Conservation (phyloP, 1,284 basidiomycete genomes). For the Irpex lacteus region DNA sequence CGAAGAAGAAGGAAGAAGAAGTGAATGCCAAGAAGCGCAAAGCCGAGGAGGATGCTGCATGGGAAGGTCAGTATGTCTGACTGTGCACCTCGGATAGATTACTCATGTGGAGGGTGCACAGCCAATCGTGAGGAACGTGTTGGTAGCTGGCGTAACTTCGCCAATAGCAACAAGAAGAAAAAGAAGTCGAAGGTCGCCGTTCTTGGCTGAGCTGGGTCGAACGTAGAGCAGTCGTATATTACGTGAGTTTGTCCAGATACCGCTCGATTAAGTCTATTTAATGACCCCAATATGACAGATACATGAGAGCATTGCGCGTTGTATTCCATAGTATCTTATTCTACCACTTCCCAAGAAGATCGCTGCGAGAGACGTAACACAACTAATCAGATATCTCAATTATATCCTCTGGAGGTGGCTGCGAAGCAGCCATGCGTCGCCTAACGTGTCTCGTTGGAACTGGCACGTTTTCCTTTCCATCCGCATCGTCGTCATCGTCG, state of each 20-base stretch:
- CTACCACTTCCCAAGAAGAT: background rate
- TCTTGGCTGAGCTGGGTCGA: slow-evolving; percentile 48
- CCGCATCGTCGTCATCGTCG: slow-evolving; percentile 49
- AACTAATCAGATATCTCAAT: slow-evolving; percentile 27
- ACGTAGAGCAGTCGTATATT: background rate
- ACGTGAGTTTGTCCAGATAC: background rate
- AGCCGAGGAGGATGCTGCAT: slow-evolving; percentile 75
- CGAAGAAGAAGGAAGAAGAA: slow-evolving; percentile 81
- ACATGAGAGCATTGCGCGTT: background rate
- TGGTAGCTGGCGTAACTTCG: slow-evolving; percentile 77
- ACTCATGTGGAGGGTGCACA: slow-evolving; percentile 27
- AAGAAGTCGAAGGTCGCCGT: slow-evolving; percentile 66
- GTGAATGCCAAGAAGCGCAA: slow-evolving; percentile 72
- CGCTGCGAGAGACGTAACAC: background rate
- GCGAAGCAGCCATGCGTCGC: slow-evolving; percentile 27
- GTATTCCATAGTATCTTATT: background rate
- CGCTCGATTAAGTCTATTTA: background rate
- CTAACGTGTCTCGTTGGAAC: slow-evolving; percentile 52
- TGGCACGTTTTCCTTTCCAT: slow-evolving; percentile 63
- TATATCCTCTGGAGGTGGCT: slow-evolving; percentile 5
- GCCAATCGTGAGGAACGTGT: slow-evolving; percentile 76
- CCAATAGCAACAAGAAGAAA: slow-evolving; percentile 60
- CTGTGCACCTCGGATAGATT: background rate
- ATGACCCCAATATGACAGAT: background rate
- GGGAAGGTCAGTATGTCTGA: slow-evolving; percentile 63